These are phyloP conservation scores for Cicer judaicum DNA, from an alignment of 306 rosid species.

Conservation along the genomic window DNA sequence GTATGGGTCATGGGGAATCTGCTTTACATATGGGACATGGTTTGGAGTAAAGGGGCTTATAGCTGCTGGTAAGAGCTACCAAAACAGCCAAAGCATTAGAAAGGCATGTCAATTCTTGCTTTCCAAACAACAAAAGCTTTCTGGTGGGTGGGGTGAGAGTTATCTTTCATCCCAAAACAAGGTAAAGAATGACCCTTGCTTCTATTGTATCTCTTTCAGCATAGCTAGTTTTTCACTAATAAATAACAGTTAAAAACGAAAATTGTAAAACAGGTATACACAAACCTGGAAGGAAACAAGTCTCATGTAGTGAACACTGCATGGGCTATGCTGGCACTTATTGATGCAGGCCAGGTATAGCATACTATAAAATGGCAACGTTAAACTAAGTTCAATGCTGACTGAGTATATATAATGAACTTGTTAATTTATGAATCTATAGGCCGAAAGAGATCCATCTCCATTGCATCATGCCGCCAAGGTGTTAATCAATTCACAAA, in stretches of 20 bases:
- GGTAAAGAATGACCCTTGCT: slow-evolving; percentile 45
- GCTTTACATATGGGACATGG: slow-evolving; percentile 83
- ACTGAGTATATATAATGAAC: not conserved
- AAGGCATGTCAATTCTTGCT: slow-evolving; percentile 69
- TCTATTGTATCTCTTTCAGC: not conserved
- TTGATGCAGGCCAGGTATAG: slow-evolving; percentile 69
- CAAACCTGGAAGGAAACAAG: slow-evolving; percentile 61
- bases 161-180: slow-evolving; percentile 65
- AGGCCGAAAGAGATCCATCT: slow-evolving; percentile 63
- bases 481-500: slow-evolving; percentile 63
- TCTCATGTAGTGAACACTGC: slow-evolving; percentile 69
- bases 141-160: slow-evolving; percentile 89
- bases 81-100: slow-evolving; percentile 53
- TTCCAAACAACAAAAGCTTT: slow-evolving; percentile 58
- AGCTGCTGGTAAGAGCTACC: slow-evolving; percentile 55
- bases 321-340: slow-evolving; percentile 80
- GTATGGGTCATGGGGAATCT: slow-evolving; percentile 85
- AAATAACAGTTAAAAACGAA: not conserved
- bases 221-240: not conserved
- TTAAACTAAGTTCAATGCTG: not conserved
- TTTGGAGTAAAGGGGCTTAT: slow-evolving; percentile 72
- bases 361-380: not conserved
- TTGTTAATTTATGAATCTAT: not conserved
- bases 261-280: slow-evolving; percentile 57
- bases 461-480: slow-evolving; percentile 70